Evolutionary conservation across 2,329 filamentous ascomycete genomes (phyloP).

Genomic region (Endocalyx cinctus): DNA sequence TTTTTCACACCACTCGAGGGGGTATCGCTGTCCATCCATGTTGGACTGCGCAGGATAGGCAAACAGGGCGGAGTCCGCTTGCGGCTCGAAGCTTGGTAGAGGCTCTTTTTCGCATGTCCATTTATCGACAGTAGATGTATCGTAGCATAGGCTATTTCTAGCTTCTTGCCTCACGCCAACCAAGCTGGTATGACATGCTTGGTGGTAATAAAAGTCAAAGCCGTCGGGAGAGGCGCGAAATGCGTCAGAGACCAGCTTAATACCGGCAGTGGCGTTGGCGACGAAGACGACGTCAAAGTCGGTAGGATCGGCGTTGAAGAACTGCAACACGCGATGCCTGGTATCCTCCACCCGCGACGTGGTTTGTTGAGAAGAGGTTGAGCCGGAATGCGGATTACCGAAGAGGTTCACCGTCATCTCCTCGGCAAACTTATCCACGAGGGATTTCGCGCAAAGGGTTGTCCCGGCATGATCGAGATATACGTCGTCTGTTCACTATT

Average conservation of each 20-base stretch:
- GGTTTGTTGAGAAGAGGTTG: conserved; percentile 72
- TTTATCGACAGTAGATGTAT: conserved; percentile 55
- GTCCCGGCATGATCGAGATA: conserved; percentile 97
- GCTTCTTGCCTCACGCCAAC: conserved; percentile 77
- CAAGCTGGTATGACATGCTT: conserved; percentile 80
- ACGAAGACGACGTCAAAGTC: conserved; percentile 75
- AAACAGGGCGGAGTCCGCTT: conserved; percentile 46
- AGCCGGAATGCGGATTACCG: conserved; percentile 89
- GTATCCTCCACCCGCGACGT: conserved; percentile 72
- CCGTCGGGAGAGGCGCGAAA: conserved; percentile 65
- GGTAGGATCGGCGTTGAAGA: conserved; percentile 77
- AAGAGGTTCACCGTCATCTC: conserved; percentile 77
- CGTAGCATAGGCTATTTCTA: conserved; percentile 58
- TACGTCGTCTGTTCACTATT: conserved; percentile 51
- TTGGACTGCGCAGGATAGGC: conserved; percentile 91
- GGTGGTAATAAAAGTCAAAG: conserved; percentile 79
- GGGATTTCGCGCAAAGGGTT: conserved; percentile 74
- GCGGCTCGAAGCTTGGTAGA: conserved; percentile 20
- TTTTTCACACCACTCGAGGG: conserved; percentile 60
- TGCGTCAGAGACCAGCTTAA: conserved; percentile 65
- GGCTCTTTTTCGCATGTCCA: conserved; percentile 52
- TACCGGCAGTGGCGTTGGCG: conserved; percentile 57
- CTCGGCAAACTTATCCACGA: conserved; percentile 73
- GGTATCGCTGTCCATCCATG: conserved; percentile 76
- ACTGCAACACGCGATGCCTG: conserved; percentile 63